Evolutionary conservation across 2,329 filamentous ascomycete species (phyloP), one percentile per base, ranked within the genome.

Genomic region (Graphilbum ipis-grandicollis): DNA sequence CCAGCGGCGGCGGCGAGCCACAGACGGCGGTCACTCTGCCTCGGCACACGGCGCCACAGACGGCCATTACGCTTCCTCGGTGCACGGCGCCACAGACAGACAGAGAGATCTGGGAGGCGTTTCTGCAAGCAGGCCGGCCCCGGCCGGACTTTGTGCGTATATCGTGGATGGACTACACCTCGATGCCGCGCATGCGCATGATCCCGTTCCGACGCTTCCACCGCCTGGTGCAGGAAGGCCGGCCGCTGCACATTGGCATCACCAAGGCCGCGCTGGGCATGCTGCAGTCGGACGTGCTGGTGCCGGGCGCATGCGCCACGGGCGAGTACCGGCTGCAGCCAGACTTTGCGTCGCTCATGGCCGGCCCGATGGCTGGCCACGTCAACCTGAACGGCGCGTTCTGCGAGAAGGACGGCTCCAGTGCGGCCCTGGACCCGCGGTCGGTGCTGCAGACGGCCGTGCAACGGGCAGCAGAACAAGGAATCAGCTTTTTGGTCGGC

Each of bases 121-220:
- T 78, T 47, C 51, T 73, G 9, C 51, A 55, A 15, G n/a, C n/a
- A n/a, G 51, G 56, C 15, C 62, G 75, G 38, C 55, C 63, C 0
- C 52, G 57, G 0, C 57, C 74, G 5, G 71, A 75, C 41, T 86
- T 76, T 48, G 55, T 92, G 15, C 75, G 81, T 42, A 59, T 88
- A 12, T 77, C 79, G 52, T 92, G 79, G 73, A 60, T 79, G 19
- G 83, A 92, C 53, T 78, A 80, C 52, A 83, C 80, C n/a, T 71
- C 72, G 2, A 78, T 68, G 3, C 52, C 74, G 1, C 68, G 79
- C 14, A 65, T 72, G 44, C 69, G 80, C 3, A 68, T 83, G 43
- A 56, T 90, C 2, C 80, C 82, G 0, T 64, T 79, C 31, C 58
- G 62, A 1, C 64, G 66, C 30, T 68, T 75, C 19, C 49, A 61